Evolutionary conservation across 306 rosid genomes (phyloP).

Genomic region (Dalbergia oliveri): DNA sequence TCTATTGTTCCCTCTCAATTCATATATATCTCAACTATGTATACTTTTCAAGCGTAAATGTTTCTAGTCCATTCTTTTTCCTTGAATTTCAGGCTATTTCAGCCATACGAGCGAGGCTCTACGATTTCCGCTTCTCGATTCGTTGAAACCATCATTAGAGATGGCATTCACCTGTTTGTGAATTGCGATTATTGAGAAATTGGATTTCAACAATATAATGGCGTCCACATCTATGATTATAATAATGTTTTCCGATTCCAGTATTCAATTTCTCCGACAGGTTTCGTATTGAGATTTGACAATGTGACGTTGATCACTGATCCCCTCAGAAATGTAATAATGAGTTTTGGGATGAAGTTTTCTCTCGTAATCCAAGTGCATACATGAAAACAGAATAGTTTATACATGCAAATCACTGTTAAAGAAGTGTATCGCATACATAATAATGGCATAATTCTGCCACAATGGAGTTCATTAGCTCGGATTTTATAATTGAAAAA

Average conservation of each 20-base stretch:
- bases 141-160: too few species aligned
- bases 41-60: too few species aligned
- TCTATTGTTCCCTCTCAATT: neutral
- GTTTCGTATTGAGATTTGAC: neutral
- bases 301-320: neutral
- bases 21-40: too few species aligned
- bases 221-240: neutral
- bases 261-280: too few species aligned
- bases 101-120: too few species aligned
- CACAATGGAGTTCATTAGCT: neutral
- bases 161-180: too few species aligned
- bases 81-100: too few species aligned
- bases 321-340: conserved; percentile 15
- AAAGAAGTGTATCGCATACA: neutral
- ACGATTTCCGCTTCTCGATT: too few species aligned
- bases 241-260: neutral
- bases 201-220: neutral
- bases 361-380: neutral
- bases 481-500: neutral
- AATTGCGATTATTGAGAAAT: too few species aligned
- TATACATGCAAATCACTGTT: neutral
- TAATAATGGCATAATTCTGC: neutral
- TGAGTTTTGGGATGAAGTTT: neutral
- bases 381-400: neutral
- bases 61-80: too few species aligned